These are phyloP conservation scores for Magnolia kwangsiensis DNA, from an alignment of 164 flowering plant genomes.

Conservation along the genomic window DNA sequence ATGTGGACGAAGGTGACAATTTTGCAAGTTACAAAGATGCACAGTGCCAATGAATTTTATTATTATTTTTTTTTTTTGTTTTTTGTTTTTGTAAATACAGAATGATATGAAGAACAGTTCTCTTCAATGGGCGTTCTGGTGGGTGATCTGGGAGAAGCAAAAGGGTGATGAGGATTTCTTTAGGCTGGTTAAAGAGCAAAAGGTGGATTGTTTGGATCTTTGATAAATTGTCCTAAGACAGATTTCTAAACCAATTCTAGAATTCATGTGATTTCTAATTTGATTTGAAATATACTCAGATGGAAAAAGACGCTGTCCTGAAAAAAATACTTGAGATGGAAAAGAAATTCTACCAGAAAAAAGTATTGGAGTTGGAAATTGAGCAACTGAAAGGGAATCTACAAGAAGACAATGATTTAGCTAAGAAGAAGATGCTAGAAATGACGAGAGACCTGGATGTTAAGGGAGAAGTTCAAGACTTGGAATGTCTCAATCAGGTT, in stretches of 20 bases:
- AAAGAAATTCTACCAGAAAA: constrained; percentile 59
- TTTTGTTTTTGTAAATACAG: constrained; percentile 21
- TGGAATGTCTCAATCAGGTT: constrained; percentile 41
- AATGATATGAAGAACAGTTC: constrained; percentile 34
- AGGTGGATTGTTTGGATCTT: constrained; percentile 35
- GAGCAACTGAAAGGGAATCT: constrained; percentile 58
- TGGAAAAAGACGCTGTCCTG: constrained; percentile 50
- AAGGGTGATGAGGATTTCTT: constrained; percentile 58
- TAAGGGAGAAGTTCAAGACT: constrained; percentile 40
- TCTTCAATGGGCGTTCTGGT: constrained; percentile 16
- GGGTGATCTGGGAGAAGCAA: constrained; percentile 58
- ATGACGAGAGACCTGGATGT: constrained; percentile 37
- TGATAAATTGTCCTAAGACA: background rate
- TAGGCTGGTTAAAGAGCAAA: constrained; percentile 58
- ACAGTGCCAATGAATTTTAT: background rate
- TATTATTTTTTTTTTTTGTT: background rate
- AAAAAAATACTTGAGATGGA: constrained; percentile 46
- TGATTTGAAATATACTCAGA: constrained; percentile 32
- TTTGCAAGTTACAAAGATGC: no score
- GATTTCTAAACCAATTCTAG: background rate
- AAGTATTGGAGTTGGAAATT: constrained; percentile 68
- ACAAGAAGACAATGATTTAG: constrained; percentile 40
- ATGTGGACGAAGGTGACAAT: constrained; percentile 51
- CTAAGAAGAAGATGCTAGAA: constrained; percentile 31
- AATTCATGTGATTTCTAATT: background rate